Evolutionary conservation across 1,284 basidiomycete species (phyloP).

Genomic region (Microbotryum violaceum): DNA sequence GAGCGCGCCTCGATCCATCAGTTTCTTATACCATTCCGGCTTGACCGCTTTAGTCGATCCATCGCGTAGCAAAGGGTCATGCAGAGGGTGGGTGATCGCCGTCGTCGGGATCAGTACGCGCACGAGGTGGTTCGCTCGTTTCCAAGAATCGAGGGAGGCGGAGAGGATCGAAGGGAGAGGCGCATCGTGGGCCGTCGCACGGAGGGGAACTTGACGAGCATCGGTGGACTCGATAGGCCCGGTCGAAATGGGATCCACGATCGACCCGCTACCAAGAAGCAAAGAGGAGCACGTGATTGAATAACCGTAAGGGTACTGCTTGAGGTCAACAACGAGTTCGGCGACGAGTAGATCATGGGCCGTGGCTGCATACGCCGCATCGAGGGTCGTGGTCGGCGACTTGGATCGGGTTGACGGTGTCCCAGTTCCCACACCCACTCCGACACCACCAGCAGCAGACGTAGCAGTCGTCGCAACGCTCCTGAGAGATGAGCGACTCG

Average conservation of each 20-base stretch:
- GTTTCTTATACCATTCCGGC: constrained; percentile 26
- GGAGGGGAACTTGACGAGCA: constrained; percentile 16
- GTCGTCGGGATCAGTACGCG: constrained; percentile 27
- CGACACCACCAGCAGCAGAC: too few relatives aligned
- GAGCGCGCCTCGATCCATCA: constrained; percentile 48
- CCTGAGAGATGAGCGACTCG: constrained; percentile 14
- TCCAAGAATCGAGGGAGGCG: constrained; percentile 31
- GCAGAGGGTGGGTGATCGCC: constrained; percentile 24
- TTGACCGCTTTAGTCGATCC: constrained; percentile 34
- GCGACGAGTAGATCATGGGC: constrained; percentile 26
- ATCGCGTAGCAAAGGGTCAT: constrained; percentile 21
- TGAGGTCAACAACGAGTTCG: constrained; percentile 31
- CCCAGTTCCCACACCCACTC: background rate
- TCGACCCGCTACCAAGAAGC: background rate
- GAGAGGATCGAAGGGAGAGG: constrained; percentile 31
- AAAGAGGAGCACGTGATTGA: constrained; percentile 12
- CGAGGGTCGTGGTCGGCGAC: background rate
- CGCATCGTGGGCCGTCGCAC: constrained; percentile 28
- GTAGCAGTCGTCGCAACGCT: background rate
- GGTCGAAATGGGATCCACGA: constrained; percentile 15
- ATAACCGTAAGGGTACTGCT: constrained; percentile 32
- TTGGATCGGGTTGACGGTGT: background rate
- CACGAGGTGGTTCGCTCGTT: constrained; percentile 30
- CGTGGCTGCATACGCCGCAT: background rate
- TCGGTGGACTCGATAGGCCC: constrained; percentile 11